phyloP scores from a whole-genome alignment of 768 basidiomycete species.

The Kwoniella pini region DNA sequence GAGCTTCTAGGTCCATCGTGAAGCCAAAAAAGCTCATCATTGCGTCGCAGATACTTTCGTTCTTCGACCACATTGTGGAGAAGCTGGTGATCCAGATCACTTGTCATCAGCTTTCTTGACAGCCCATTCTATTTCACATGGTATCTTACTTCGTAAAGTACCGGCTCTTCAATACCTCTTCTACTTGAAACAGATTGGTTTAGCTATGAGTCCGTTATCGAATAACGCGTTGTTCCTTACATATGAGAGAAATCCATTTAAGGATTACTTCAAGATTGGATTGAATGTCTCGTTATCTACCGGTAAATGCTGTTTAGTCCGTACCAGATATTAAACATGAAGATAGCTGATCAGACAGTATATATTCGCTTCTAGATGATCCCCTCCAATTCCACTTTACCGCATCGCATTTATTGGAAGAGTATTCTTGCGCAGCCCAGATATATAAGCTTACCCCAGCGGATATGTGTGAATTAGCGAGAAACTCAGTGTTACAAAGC shows the following conservation, averaged over 20 bases:
- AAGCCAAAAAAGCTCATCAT: constrained; percentile 9
- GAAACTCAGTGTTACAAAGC: constrained; percentile 93
- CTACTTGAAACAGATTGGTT: constrained; percentile 95
- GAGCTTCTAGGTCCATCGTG: constrained; percentile 40
- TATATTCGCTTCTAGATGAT: constrained; percentile 30
- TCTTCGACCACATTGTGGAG: constrained; percentile 92
- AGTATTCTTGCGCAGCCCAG: constrained; percentile 97
- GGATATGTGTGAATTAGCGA: constrained; percentile 87
- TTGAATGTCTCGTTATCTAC: constrained; percentile 92
- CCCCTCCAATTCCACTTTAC: constrained; percentile 90
- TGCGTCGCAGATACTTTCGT: constrained; percentile 79
- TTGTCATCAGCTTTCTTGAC: constrained; percentile 93
- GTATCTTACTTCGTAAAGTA: constrained; percentile 96
- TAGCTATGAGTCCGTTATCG: constrained; percentile 97
- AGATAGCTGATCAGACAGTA: not conserved
- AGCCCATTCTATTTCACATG: constrained; percentile 97
- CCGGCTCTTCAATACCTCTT: constrained; percentile 90
- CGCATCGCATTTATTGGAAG: constrained; percentile 73
- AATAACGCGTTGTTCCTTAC: constrained; percentile 93
- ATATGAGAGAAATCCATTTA: constrained; percentile 95
- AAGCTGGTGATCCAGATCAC: constrained; percentile 98
- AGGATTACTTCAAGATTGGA: constrained; percentile 94
- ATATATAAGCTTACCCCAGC: constrained; percentile 90
- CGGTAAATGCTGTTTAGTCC: constrained; percentile 62
- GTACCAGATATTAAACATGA: not conserved